Evolutionary conservation across 331 rosid species (phyloP).

Genomic region (Erythrophleum ivorense): DNA sequence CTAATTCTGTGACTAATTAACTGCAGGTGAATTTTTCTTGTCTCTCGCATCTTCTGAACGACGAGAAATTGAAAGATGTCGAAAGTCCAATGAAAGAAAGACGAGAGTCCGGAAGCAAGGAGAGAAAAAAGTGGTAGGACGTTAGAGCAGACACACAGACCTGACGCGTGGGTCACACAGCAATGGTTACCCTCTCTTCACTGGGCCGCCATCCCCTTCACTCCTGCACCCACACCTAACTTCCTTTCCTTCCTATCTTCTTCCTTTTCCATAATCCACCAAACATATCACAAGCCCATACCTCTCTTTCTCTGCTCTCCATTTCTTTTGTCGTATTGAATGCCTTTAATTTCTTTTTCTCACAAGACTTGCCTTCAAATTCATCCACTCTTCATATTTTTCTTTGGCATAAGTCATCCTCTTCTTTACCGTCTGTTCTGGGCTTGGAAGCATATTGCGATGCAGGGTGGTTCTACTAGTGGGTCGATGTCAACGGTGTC

Average conservation of each 20-base stretch:
- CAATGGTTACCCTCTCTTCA: neutral
- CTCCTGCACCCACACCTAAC: conserved; percentile 6
- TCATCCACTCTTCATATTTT: conserved; percentile 7
- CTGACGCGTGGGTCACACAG: conserved; percentile 49
- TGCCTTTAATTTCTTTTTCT: neutral
- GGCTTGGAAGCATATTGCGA: conserved; percentile 14
- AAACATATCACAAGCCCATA: conserved; percentile 16
- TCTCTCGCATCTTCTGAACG: too few relatives aligned
- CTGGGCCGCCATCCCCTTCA: conserved; percentile 19
- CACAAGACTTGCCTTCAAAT: conserved; percentile 24
- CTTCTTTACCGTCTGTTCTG: neutral
- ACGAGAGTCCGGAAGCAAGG: neutral
- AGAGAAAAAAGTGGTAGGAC: neutral
- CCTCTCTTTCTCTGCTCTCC: neutral
- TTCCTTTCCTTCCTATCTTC: neutral
- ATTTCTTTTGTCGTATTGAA: neutral
- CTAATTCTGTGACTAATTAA: too few relatives aligned
- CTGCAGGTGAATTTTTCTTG: too few relatives aligned
- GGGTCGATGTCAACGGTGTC: conserved; percentile 53
- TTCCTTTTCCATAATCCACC: conserved; percentile 25
- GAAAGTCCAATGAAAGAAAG: neutral
- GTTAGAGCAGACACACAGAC: conserved; percentile 24
- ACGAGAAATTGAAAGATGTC: conserved; percentile 7
- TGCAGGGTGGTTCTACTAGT: conserved; percentile 47
- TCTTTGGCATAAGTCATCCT: neutral